A percentile compares a stretch with the other conserved stretches of the same genome.
phyloP scores from a whole-genome alignment of 495 filamentous ascomycete species.

The Penicillium daleae region DNA sequence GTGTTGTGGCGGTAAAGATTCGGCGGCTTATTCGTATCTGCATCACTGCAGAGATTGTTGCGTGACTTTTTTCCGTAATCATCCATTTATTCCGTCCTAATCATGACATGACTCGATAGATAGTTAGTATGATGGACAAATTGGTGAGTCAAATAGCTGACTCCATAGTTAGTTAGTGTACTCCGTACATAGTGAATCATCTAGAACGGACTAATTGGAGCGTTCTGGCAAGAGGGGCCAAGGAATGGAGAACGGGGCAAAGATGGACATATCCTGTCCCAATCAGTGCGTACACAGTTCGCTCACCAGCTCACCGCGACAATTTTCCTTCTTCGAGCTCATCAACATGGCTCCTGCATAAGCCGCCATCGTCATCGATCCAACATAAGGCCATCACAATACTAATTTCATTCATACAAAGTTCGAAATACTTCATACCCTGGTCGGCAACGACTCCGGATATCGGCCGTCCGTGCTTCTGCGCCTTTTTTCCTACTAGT shows the following conservation, averaged over 20 bases:
- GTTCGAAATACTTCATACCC: neutral
- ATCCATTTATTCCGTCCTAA: neutral
- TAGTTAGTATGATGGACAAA: neutral
- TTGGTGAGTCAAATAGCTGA: neutral
- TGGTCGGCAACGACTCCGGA: neutral
- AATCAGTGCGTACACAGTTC: neutral
- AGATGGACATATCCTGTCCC: neutral
- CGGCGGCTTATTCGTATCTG: neutral
- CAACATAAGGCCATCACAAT: neutral
- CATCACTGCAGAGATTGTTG: neutral
- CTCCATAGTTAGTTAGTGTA: neutral
- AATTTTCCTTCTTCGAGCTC: neutral
- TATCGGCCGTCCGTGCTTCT: conserved; percentile 7
- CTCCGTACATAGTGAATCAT: neutral
- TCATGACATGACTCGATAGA: neutral
- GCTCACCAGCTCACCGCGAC: neutral
- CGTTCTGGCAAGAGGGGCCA: conserved; percentile 13
- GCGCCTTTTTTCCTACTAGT: conserved; percentile 6
- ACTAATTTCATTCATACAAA: neutral
- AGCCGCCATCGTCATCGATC: neutral
- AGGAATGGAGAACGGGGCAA: neutral
- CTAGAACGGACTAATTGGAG: neutral
- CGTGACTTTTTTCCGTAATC: neutral
- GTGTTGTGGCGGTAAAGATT: neutral
- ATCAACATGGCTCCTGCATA: conserved; percentile 4